phyloP scores from a whole-genome alignment of 139 green algal species.

The Spirogloea muscicola region DNA sequence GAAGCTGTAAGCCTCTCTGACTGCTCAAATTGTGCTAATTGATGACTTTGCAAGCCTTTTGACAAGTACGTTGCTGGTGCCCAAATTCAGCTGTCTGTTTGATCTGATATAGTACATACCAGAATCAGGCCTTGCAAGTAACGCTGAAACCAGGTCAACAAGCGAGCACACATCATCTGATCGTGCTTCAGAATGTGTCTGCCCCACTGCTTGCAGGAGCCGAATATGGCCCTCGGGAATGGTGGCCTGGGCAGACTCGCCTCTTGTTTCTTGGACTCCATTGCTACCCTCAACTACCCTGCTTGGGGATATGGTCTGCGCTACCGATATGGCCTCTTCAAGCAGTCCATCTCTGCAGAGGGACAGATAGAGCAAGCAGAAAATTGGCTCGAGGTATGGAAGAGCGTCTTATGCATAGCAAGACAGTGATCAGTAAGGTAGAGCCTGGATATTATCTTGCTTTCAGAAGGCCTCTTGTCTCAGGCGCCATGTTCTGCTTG shows the following conservation, averaged over 20 bases:
- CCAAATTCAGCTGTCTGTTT: neutral
- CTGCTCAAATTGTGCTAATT: neutral
- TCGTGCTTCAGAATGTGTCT: neutral
- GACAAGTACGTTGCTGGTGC: neutral
- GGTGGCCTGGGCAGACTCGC: constrained; percentile 93
- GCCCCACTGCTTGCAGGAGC: constrained; percentile 47
- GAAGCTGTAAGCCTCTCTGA: constrained; percentile 4
- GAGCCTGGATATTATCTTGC: neutral
- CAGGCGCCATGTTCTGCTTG: neutral
- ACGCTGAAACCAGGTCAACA: too few relatives aligned
- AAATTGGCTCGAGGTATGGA: constrained; percentile 80
- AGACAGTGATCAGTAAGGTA: neutral
- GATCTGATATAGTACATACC: too few relatives aligned
- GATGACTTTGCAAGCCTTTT: neutral
- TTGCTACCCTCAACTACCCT: constrained; percentile 92
- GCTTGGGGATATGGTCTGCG: constrained; percentile 97
- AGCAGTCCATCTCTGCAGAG: constrained; percentile 64
- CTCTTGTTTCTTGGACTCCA: constrained; percentile 97
- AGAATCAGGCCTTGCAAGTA: too few relatives aligned
- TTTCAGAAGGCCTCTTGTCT: neutral
- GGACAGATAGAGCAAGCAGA: constrained; percentile 87
- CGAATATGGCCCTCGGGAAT: constrained; percentile 91
- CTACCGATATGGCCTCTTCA: constrained; percentile 99
- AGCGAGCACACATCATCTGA: neutral
- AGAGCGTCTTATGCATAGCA: constrained; percentile 1